These are phyloP conservation scores for Megacollybia platyphylla DNA, from an alignment of 1,284 basidiomycete genomes.

Conservation along the genomic window DNA sequence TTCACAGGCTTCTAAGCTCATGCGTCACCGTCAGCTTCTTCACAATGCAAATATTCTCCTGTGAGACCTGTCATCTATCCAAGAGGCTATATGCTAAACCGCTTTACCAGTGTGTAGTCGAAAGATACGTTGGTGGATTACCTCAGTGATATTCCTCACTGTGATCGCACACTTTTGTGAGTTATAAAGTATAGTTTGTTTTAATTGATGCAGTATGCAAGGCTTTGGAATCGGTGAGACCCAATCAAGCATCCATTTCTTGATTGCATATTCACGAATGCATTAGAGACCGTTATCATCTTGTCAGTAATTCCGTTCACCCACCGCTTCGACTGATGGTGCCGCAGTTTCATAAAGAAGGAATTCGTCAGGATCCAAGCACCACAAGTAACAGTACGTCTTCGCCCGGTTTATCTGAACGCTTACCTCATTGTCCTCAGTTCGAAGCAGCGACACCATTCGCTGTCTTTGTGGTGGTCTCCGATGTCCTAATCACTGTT, in stretches of 20 bases:
- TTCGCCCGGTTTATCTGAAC: not conserved
- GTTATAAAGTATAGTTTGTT: not conserved
- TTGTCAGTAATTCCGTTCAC: slow-evolving; percentile 10
- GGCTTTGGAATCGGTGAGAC: slow-evolving; percentile 5
- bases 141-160: slow-evolving; percentile 15
- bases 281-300: slow-evolving; percentile 20
- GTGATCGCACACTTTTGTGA: slow-evolving; percentile 21
- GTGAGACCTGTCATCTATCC: slow-evolving; percentile 6
- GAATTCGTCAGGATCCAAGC: slow-evolving; percentile 16
- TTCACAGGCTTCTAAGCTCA: not conserved
- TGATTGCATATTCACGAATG: not conserved
- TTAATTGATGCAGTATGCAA: not conserved
- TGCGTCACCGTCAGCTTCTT: slow-evolving; percentile 18
- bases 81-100: not conserved
- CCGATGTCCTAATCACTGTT: slow-evolving; percentile 21
- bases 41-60: slow-evolving; percentile 20
- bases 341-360: slow-evolving; percentile 22
- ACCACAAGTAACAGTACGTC: slow-evolving; percentile 17
- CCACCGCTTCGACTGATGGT: not conserved
- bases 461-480: slow-evolving; percentile 22
- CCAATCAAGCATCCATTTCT: not conserved
- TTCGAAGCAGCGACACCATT: slow-evolving; percentile 24
- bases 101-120: slow-evolving; percentile 14
- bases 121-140: slow-evolving; percentile 17
- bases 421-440: slow-evolving; percentile 9